Base-by-base conservation (phyloP, 768 basidiomycete species). In the Lyophyllum decastes region DNA sequence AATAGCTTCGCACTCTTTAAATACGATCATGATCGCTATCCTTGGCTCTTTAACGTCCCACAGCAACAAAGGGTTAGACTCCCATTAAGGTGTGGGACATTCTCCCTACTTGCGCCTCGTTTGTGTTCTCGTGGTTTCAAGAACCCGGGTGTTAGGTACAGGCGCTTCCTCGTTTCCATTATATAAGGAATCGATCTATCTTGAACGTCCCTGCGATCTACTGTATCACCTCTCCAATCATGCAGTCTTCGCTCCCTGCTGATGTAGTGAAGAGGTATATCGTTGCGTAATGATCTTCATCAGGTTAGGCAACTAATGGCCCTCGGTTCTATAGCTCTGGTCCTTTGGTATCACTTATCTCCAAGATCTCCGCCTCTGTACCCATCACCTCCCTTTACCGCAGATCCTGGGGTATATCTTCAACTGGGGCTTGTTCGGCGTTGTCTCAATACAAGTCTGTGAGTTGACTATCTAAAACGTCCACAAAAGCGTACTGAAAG, bases 381-480 rank as follows among this genome's bases (percentile, higher is more conserved):
- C 16, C 21, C 19, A 16, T 12, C 12, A n/a, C 30, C 43, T 25
- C 35, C 16, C 9, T 44, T 47, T 33, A 17, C 19, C 35, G 4
- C 45, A 73, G 72, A 49, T 73, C 26, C 57, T 73, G 24, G 70
- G 70, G 16, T 70, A 70, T 52, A 52, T 73, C 17, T 41, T 73
- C 17, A 69, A 70, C 50, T 70, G 65, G 67, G 61, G 64, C 25
- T 59, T 73, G 17, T 69, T 61, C 51, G 72, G 72, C 30, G 65
- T 71, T 1, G 62, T 73, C 17, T 61, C 66, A 1, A 59, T 68
- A 21, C 70, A 72, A 71, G 67, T 73, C 40, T 72, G 70, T 72
- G 52, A 54, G 71, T 62, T 30, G 4, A 21, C 17, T 30, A 45
- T 17, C 5, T 30, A 8, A 0, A 26, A 4, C 1, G 14, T 25